Percentiles rank a stretch among this genome's conserved stretches.
Evolutionary conservation across 2,329 filamentous ascomycete genomes (phyloP).

Genomic region (Arthrobotrys pseudoclavata): DNA sequence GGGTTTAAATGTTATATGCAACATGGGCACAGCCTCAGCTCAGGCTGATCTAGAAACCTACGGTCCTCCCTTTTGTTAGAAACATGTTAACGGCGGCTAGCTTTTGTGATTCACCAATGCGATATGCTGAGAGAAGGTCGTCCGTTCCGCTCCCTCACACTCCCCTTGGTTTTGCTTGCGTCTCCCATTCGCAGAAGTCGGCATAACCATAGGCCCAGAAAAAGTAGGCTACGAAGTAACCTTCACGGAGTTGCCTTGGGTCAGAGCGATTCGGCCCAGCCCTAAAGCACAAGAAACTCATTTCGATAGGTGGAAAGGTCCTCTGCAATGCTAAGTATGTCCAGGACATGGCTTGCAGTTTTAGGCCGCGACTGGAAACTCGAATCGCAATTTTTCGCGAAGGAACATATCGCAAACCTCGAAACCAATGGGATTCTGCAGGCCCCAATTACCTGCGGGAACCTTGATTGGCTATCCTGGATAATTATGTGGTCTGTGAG

Average conservation of each 20-base stretch:
- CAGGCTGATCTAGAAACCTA: constrained; percentile 33
- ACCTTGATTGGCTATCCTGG: constrained; percentile 1
- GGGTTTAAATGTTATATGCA: constrained; percentile 34
- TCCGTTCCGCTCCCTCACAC: not conserved
- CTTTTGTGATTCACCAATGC: constrained; percentile 26
- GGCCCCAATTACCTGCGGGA: constrained; percentile 1
- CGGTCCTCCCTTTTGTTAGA: constrained; percentile 17
- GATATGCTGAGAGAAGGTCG: not conserved
- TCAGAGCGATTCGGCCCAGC: constrained; percentile 28
- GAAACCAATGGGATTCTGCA: constrained; percentile 21
- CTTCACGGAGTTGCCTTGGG: constrained; percentile 1
- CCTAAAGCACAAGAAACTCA: not conserved
- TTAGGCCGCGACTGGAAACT: constrained; percentile 23
- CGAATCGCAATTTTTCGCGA: constrained; percentile 40
- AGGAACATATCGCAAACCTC: not conserved
- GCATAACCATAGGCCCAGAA: not conserved
- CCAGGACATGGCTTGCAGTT: constrained; percentile 22
- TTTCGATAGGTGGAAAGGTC: constrained; percentile 13
- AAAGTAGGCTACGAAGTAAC: not conserved
- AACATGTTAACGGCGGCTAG: constrained; percentile 34
- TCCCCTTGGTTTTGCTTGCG: not conserved
- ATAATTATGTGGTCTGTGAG: constrained; percentile 17
- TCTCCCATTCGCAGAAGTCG: constrained; percentile 7
- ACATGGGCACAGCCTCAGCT: constrained; percentile 46
- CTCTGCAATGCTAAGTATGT: constrained; percentile 6